Base-by-base conservation (phyloP, 2,329 filamentous ascomycete genomes). In the Torrubiella hemipterigena region DNA sequence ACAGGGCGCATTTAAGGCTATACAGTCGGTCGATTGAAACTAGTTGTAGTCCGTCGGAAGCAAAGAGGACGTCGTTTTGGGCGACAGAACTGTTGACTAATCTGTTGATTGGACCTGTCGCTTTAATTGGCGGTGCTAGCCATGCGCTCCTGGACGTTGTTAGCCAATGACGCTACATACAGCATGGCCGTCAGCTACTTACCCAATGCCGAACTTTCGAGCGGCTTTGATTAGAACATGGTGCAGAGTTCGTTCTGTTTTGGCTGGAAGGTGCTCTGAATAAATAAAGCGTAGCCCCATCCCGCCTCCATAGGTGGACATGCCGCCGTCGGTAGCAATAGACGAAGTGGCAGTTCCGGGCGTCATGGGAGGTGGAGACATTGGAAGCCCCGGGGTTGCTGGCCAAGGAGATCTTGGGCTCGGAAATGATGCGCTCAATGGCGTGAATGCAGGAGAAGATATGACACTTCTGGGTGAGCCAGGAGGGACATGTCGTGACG, bases 21-120 rank as follows among this genome's bases (percentile, higher is more conserved):
- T 77, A 81, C 27, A 77, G 50, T 30, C 71, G 63, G 49, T 80
- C 75, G 9, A 78, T 60, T 0, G 71, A 63, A 11, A 77, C 48
- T 7, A 81, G 54, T 0, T 65, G 74, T 9, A 81, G 58, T 13
- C 72, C 71, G 17, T 70, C 66, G 3, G 69, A 64, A 3, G 65
- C 64, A 57, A 76, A 79, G 32, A 80, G 58, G 16, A 72, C 51
- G 35, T 76, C 69, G 45, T 77, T 73, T 42, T 80, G 76, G 24
- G 54, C 45, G 17, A 75, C 55, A 17, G 72, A 77, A 34, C 65
- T 62, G 32, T 62, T 59, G 29, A 77, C 58, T 12, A 80, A 56
- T 30, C 69, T 62, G 24, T 55, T 53, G 4, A 64, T 65, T 6
- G 73, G 50, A 15, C 62, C 59, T 26, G 60, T 62, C 1, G 54